Evolutionary conservation across 2,329 filamentous ascomycete species (phyloP).

Genomic region (Pseudogymnoascus sp.): DNA sequence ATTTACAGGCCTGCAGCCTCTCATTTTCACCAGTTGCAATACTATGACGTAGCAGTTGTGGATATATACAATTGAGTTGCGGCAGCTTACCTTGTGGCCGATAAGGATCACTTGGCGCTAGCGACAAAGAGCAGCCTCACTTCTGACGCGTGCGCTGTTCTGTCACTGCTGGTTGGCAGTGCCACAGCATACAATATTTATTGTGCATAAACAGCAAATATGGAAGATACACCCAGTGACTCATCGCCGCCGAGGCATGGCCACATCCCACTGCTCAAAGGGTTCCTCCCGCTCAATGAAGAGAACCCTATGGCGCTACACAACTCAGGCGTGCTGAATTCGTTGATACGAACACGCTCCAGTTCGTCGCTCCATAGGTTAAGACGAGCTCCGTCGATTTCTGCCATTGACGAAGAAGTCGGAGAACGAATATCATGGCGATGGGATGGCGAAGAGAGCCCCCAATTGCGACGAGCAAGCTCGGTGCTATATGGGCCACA

Average conservation of each 20-base stretch:
- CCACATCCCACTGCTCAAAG: conserved; percentile 19
- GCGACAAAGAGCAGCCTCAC: neutral
- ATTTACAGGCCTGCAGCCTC: neutral
- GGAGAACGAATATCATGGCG: neutral
- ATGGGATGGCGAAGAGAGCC: conserved; percentile 17
- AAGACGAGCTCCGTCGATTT: neutral
- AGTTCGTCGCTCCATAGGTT: conserved; percentile 19
- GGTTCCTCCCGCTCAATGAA: conserved; percentile 21
- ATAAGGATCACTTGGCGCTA: conserved; percentile 1
- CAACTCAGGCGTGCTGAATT: conserved; percentile 23
- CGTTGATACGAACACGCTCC: conserved; percentile 25
- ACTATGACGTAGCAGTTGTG: neutral
- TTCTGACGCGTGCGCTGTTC: neutral
- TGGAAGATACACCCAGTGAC: neutral
- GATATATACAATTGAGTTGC: neutral
- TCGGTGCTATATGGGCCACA: conserved; percentile 57
- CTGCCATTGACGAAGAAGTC: neutral
- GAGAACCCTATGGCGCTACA: conserved; percentile 27
- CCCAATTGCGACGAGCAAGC: conserved; percentile 50
- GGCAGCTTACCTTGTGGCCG: neutral
- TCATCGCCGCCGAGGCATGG: conserved; percentile 19
- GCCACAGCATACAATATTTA: neutral
- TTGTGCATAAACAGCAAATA: neutral
- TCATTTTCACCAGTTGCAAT: neutral
- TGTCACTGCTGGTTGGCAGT: neutral